Evolutionary conservation across 208 protist species (phyloP).

Genomic region (Trypanosoma congolense): DNA sequence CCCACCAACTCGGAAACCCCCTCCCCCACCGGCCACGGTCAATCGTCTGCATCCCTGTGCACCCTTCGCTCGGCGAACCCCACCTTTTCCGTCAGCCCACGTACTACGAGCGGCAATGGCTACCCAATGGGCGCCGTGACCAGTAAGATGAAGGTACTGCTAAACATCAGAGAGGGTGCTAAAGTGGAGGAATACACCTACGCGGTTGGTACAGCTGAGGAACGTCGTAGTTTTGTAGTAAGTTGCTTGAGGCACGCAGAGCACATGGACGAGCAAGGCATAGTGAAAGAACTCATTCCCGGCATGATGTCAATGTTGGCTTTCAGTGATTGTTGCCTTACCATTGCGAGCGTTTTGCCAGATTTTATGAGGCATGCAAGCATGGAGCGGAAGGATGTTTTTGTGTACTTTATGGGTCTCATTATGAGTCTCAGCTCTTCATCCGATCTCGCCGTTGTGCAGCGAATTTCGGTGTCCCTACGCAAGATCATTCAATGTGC

Average conservation of each 20-base stretch:
- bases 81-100: constrained; percentile 58
- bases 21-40: constrained; percentile 3
- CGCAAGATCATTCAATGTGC: constrained; percentile 29
- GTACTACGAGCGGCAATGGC: constrained; percentile 32
- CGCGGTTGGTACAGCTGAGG: constrained; percentile 26
- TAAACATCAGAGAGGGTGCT: constrained; percentile 36
- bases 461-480: constrained; percentile 33
- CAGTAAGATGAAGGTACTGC: constrained; percentile 27
- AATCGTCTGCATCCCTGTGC: constrained; percentile 18
- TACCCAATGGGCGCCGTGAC: constrained; percentile 5
- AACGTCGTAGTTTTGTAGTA: constrained; percentile 48
- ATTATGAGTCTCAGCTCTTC: constrained; percentile 69
- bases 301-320: constrained; percentile 49
- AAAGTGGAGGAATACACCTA: constrained; percentile 21
- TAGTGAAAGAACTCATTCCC: constrained; percentile 57
- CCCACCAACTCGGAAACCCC: too few species aligned
- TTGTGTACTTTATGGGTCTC: constrained; percentile 65
- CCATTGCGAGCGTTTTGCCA: constrained; percentile 48
- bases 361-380: constrained; percentile 41
- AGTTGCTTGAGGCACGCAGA: constrained; percentile 35
- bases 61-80: constrained; percentile 50
- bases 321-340: constrained; percentile 52
- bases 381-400: constrained; percentile 23
- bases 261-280: constrained; percentile 44
- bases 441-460: constrained; percentile 42